phyloP scores from a whole-genome alignment of 441 rosid genomes.

The Pelargonium australe region DNA sequence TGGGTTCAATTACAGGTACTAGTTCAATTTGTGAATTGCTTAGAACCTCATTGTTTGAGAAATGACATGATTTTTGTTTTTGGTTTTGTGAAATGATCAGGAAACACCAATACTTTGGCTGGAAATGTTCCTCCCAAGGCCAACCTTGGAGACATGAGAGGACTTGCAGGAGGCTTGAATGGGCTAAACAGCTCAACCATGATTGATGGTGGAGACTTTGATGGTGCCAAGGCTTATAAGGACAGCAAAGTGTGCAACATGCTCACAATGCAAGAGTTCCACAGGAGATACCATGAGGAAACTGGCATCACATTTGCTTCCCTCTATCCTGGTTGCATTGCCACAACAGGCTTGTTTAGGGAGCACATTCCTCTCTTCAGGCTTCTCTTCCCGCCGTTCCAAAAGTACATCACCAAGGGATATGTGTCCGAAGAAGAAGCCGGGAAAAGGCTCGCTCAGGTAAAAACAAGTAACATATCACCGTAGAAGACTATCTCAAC shows the following conservation, averaged over 20 bases:
- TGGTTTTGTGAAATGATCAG: constrained; percentile 25
- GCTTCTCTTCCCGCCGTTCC: constrained; percentile 82
- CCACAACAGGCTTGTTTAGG: constrained; percentile 85
- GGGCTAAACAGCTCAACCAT: constrained; percentile 62
- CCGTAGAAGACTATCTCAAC: not conserved
- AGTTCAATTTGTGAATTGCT: not conserved
- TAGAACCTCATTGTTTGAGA: not conserved
- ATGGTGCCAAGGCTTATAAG: constrained; percentile 95
- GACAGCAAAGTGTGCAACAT: constrained; percentile 93
- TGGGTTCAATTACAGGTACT: constrained; percentile 85
- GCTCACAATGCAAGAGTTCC: constrained; percentile 89
- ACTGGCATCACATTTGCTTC: constrained; percentile 76
- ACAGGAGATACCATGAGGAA: constrained; percentile 73
- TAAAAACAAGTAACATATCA: constrained; percentile 9
- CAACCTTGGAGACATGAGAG: constrained; percentile 82
- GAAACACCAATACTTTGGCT: constrained; percentile 83
- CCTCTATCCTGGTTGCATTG: constrained; percentile 94
- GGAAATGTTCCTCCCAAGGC: constrained; percentile 94
- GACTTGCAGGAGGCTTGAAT: constrained; percentile 60
- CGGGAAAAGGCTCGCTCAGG: constrained; percentile 89
- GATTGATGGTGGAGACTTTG: constrained; percentile 88
- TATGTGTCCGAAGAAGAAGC: constrained; percentile 86
- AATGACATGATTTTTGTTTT: not conserved
- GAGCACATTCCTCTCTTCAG: constrained; percentile 76
- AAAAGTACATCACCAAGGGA: constrained; percentile 88